phyloP scores from a whole-genome alignment of 768 basidiomycete genomes.

The Xerocomellus amylosporus region DNA sequence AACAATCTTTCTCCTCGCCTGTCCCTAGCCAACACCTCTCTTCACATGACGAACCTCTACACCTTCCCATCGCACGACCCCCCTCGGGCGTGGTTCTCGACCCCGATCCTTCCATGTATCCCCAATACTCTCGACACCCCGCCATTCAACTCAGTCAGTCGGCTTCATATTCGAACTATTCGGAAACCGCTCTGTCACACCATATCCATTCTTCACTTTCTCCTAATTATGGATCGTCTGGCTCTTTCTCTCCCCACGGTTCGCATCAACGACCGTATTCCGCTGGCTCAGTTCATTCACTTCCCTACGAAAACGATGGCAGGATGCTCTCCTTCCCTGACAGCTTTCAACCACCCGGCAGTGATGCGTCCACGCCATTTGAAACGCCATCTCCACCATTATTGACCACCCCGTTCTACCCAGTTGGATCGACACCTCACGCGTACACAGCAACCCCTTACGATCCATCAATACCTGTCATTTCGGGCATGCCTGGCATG shows the following conservation, averaged over 20 bases:
- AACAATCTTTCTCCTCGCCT: conserved; percentile 31
- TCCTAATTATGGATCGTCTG: conserved; percentile 5
- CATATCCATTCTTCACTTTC: conserved; percentile 13
- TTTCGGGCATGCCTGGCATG: conserved; percentile 19
- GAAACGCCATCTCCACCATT: conserved; percentile 26
- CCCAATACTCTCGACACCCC: conserved; percentile 15
- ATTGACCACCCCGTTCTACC: conserved; percentile 32
- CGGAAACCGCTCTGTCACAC: conserved; percentile 9
- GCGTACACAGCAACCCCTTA: conserved; percentile 7
- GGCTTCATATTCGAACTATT: conserved; percentile 16
- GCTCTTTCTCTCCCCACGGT: conserved; percentile 6
- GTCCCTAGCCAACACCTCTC: conserved; percentile 8
- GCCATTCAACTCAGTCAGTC: conserved; percentile 9
- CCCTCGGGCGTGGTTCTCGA: conserved; percentile 7
- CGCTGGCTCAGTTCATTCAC: conserved; percentile 17
- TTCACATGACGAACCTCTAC: conserved; percentile 11
- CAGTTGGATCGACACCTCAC: conserved; percentile 13
- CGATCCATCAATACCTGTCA: conserved; percentile 5
- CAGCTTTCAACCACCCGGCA: conserved; percentile 5
- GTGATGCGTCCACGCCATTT: conserved; percentile 10
- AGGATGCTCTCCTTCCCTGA: conserved; percentile 12
- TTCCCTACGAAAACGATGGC: conserved; percentile 12
- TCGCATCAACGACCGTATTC: conserved; percentile 20
- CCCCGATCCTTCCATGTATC: conserved; percentile 11
- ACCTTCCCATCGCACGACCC: conserved; percentile 8